Base-by-base conservation (phyloP, 352 stramenopile species). In the Thraustochytrium striatum region DNA sequence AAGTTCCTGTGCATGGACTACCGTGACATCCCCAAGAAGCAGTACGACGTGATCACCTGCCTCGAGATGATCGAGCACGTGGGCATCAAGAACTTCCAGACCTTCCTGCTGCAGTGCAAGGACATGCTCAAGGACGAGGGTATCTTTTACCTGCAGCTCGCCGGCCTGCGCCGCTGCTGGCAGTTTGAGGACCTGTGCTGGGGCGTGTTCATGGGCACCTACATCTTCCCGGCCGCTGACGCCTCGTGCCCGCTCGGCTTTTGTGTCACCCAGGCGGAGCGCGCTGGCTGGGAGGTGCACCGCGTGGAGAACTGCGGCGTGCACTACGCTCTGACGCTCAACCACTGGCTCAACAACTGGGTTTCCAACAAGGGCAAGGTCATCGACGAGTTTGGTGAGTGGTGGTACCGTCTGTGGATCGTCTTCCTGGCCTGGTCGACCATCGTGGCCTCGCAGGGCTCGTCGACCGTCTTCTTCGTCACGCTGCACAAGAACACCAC, bases 61-160 rank as follows among this genome's bases (percentile, higher is more conserved):
- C 59, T 86, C 59, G 83, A 86, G 68, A 86, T 86, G 83, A 79
- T 79, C 28, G 83, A 86, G 61, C 83, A 86, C 72, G 83, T 86
- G 32, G 83, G 83, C 55, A 72, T 86, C 57, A 79, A 62, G 36
- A 86, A 85, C 50, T 87, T 85, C 47, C 80, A 84, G 53, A 78
- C 33, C 39, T 84, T 82, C 61, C 70, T 84, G 13, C 47, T 69
- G n/a, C 50, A 83, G 43, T 36, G 82, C 55, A 58, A 85, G 39
- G 57, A 47, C 44, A 72, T 84, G 36, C 81, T 86, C 35, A 79
- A 82, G 16, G 83, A 86, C 62, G 83, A 86, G 36, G 83, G 83
- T 55, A 44, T 75, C 55, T 86, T 86, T 52, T 85, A 85, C 78
- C 72, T 86, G 33, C 83, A 86, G 68, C 58, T 86, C 35, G 83